Conservation (phyloP, 2,329 filamentous ascomycete species). For the Cercospora nicotianae region DNA sequence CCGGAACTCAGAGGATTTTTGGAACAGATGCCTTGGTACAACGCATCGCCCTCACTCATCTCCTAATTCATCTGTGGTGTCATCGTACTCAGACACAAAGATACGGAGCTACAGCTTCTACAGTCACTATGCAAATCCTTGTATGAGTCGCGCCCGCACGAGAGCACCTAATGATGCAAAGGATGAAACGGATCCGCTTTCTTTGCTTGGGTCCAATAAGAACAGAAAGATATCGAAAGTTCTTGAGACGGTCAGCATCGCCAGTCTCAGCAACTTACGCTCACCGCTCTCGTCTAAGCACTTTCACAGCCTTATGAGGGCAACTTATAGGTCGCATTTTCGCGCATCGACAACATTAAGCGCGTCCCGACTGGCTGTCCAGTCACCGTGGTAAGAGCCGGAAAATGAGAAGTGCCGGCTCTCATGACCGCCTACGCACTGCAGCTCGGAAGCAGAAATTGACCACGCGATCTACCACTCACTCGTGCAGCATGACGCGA, state of each 20-base stretch:
- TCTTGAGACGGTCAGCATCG: not conserved
- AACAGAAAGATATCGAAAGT: no score
- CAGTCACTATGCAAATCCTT: not conserved
- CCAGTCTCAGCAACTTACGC: not conserved
- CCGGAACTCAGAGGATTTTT: not conserved
- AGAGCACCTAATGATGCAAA: not conserved
- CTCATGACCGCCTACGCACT: not conserved
- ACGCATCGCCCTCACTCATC: not conserved
- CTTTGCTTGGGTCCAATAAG: not conserved
- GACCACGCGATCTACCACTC: not conserved
- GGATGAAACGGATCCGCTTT: not conserved
- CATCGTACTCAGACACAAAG: not conserved
- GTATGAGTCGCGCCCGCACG: not conserved
- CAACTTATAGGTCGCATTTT: not conserved
- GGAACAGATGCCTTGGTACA: not conserved
- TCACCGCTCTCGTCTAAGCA: not conserved
- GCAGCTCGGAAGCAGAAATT: not conserved
- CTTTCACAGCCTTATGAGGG: not conserved
- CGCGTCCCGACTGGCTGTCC: not conserved
- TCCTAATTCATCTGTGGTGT: not conserved
- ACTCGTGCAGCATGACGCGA: not conserved
- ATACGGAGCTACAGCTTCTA: not conserved
- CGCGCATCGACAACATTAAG: not conserved
- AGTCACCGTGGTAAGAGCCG: not conserved
- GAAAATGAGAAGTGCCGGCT: not conserved